Evolutionary conservation across 2,329 filamentous ascomycete species (phyloP).

Genomic region (Stagonosporopsis rhizophila): DNA sequence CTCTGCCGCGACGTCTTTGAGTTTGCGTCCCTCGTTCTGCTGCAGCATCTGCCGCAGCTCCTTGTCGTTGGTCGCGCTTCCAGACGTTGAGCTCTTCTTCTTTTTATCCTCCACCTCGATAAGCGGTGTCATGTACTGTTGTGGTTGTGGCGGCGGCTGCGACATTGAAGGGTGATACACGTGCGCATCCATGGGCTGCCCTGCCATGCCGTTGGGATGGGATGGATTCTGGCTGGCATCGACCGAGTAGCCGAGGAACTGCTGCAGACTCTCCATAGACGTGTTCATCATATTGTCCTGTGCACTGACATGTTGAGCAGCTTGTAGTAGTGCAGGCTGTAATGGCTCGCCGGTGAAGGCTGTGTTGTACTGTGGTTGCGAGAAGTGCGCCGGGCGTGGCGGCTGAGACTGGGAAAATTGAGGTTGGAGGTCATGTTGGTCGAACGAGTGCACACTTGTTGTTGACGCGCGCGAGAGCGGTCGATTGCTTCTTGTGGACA

Average conservation of each 20-base stretch:
- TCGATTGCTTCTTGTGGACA: slow-evolving; percentile 53
- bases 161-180: slow-evolving; percentile 38
- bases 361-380: slow-evolving; percentile 38
- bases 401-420: slow-evolving; percentile 29
- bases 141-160: slow-evolving; percentile 34
- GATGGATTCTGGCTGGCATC: slow-evolving; percentile 27
- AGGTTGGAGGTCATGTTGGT: slow-evolving; percentile 39
- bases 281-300: slow-evolving; percentile 42
- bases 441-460: slow-evolving; percentile 55
- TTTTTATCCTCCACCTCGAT: slow-evolving; percentile 54
- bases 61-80: slow-evolving; percentile 79
- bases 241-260: slow-evolving; percentile 40
- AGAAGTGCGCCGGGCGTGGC: slow-evolving; percentile 24
- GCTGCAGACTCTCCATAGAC: slow-evolving; percentile 44
- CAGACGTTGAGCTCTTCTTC: slow-evolving; percentile 66
- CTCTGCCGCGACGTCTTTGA: slow-evolving; percentile 77
- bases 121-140: slow-evolving; percentile 33
- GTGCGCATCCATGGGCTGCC: slow-evolving; percentile 40
- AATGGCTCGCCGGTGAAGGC: slow-evolving; percentile 39
- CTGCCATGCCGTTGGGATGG: slow-evolving; percentile 28
- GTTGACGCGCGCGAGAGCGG: slow-evolving; percentile 58
- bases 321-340: slow-evolving; percentile 44
- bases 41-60: slow-evolving; percentile 79
- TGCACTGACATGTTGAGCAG: slow-evolving; percentile 46
- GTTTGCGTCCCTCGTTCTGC: slow-evolving; percentile 70